phyloP scores from a whole-genome alignment of 2,329 filamentous ascomycete species.

The Coniella vitis region DNA sequence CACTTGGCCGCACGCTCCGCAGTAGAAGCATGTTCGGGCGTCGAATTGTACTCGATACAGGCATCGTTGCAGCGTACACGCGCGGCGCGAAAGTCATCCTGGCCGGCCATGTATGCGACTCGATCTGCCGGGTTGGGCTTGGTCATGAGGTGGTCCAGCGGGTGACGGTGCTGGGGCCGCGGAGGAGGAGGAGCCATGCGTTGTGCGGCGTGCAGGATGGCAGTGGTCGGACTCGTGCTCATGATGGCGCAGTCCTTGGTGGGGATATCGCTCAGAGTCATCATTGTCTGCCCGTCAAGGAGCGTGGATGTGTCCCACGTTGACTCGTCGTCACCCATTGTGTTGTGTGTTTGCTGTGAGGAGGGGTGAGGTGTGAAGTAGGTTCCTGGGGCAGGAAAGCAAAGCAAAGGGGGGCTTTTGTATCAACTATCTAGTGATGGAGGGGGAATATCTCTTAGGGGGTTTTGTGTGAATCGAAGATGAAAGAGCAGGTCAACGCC shows the following conservation, averaged over 20 bases:
- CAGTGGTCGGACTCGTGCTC: not conserved
- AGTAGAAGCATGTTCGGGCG: slow-evolving; percentile 23
- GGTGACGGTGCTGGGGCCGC: too few species aligned
- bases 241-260: not conserved
- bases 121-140: slow-evolving; percentile 5
- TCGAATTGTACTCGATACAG: slow-evolving; percentile 25
- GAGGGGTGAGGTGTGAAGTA: not conserved
- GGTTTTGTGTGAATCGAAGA: too few species aligned
- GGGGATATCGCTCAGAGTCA: not conserved
- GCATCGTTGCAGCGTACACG: slow-evolving; percentile 23
- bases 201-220: not conserved
- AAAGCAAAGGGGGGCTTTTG: too few species aligned
- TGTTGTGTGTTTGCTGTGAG: not conserved
- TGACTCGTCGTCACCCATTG: not conserved
- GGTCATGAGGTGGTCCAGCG: not conserved
- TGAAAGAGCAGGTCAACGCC: too few species aligned
- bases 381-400: not conserved
- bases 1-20: slow-evolving; percentile 21
- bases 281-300: not conserved
- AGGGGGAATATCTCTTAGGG: too few species aligned
- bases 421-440: too few species aligned
- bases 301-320: slow-evolving; percentile 1
- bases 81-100: slow-evolving; percentile 24
- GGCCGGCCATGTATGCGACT: slow-evolving; percentile 23
- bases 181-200: too few species aligned